phyloP scores from a whole-genome alignment of 2,329 filamentous ascomycete species.

The Colletotrichum sp. region DNA sequence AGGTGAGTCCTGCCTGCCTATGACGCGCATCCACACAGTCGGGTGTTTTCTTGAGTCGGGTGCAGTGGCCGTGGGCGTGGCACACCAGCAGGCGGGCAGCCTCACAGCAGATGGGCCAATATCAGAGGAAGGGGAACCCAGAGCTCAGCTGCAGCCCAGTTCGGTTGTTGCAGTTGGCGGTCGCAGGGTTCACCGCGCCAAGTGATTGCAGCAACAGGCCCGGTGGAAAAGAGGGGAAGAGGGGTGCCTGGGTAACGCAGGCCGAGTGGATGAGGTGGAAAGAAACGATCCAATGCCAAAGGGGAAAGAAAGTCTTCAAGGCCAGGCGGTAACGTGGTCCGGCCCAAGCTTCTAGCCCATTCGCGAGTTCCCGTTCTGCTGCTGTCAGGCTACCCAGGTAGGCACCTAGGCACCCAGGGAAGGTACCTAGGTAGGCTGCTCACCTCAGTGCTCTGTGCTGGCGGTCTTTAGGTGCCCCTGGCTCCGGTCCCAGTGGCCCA shows the following conservation, averaged over 20 bases:
- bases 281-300: not conserved
- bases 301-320: not conserved
- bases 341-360: not conserved
- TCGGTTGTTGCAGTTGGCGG: not conserved
- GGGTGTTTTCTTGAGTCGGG: not conserved
- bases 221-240: conserved; percentile 17
- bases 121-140: not conserved
- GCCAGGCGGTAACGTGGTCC: not conserved
- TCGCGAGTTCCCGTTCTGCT: not conserved
- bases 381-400: not conserved
- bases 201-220: not conserved
- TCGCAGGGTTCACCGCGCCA: conserved; percentile 16
- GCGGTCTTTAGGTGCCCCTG: not conserved
- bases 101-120: not conserved
- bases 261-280: not conserved
- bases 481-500: not conserved
- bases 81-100: not conserved
- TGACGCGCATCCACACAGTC: conserved; percentile 3
- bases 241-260: not conserved
- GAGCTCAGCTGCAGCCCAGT: not conserved
- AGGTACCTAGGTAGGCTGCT: not conserved
- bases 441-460: not conserved
- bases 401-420: not conserved
- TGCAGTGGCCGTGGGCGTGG: not conserved
- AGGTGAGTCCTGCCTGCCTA: not conserved